Evolutionary conservation across 2,329 filamentous ascomycete species (phyloP).

Genomic region (Arthroderma sp.): DNA sequence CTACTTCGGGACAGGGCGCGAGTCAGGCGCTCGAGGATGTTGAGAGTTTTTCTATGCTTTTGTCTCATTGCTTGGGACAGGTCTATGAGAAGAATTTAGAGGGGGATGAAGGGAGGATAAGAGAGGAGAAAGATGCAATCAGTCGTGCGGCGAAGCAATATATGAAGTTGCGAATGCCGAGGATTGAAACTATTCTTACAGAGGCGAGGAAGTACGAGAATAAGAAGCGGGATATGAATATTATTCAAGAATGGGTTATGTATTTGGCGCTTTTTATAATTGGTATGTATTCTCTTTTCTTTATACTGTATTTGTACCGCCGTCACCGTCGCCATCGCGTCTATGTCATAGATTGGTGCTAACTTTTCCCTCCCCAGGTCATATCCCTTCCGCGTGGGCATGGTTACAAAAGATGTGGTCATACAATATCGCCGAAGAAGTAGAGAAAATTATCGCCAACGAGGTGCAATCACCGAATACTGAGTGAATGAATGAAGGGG

Average conservation of each 20-base stretch:
- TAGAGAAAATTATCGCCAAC: slow-evolving; percentile 3
- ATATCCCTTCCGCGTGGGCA: neutral
- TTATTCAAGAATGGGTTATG: slow-evolving; percentile 25
- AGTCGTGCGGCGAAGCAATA: slow-evolving; percentile 20
- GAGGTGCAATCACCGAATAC: neutral
- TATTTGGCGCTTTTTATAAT: slow-evolving; percentile 26
- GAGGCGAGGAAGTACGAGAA: slow-evolving; percentile 21
- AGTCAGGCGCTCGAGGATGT: slow-evolving; percentile 45
- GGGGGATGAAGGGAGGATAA: neutral
- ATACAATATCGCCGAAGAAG: slow-evolving; percentile 11
- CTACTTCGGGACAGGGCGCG: slow-evolving; percentile 42
- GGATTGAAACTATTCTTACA: slow-evolving; percentile 21
- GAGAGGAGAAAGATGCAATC: slow-evolving; percentile 14
- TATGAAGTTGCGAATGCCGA: slow-evolving; percentile 22
- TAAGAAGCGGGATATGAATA: slow-evolving; percentile 22
- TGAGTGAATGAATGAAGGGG: too few species aligned
- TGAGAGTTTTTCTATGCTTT: slow-evolving; percentile 33
- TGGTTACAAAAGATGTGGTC: slow-evolving; percentile 6
- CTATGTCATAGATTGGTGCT: too few species aligned
- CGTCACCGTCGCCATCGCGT: too few species aligned
- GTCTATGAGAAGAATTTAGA: slow-evolving; percentile 3
- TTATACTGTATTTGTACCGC: too few species aligned
- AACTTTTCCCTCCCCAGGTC: too few species aligned
- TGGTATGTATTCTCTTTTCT: slow-evolving; percentile 11
- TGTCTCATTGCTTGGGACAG: slow-evolving; percentile 19